Evolutionary conservation across 495 filamentous ascomycete species (phyloP).

Genomic region (Hypomontagnella submonticulosa): DNA sequence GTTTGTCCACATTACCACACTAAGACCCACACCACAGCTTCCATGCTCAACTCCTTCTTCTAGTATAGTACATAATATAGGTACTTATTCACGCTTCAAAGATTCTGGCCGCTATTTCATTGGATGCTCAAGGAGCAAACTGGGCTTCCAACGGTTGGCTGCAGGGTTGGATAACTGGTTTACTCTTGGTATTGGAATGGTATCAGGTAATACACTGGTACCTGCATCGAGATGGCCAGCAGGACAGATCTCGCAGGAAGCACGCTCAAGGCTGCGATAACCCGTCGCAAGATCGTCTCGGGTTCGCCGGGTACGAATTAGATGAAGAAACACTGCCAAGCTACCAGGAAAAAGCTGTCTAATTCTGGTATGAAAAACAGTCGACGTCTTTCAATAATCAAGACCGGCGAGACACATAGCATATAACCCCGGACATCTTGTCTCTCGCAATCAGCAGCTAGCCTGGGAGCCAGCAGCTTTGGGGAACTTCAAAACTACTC

Average conservation of each 20-base stretch:
- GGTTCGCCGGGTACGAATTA: constrained; percentile 11
- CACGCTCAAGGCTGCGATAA: constrained; percentile 25
- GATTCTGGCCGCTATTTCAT: constrained; percentile 25
- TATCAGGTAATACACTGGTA: constrained; percentile 31
- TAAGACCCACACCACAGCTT: too few species aligned
- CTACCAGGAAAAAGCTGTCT: not conserved
- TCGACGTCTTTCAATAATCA: constrained; percentile 3
- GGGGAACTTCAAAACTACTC: not conserved
- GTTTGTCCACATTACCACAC: constrained; percentile 12
- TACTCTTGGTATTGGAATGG: constrained; percentile 16
- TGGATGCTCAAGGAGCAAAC: constrained; percentile 32
- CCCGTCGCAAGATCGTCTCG: constrained; percentile 16
- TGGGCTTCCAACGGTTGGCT: constrained; percentile 27
- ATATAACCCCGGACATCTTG: constrained; percentile 1
- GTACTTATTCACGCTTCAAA: not conserved
- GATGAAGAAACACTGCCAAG: not conserved
- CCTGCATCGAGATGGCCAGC: constrained; percentile 36
- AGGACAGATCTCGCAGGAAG: constrained; percentile 42
- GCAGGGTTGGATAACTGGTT: constrained; percentile 35
- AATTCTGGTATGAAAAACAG: constrained; percentile 7
- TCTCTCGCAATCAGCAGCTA: constrained; percentile 10
- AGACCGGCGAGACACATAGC: constrained; percentile 20
- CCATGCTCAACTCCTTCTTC: too few species aligned
- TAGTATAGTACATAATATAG: too few species aligned
- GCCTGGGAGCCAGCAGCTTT: not conserved